These are phyloP conservation scores for Syncephalastrum monosporum DNA, from an alignment of 371 early-diverging fungal genomes.

Conservation along the genomic window DNA sequence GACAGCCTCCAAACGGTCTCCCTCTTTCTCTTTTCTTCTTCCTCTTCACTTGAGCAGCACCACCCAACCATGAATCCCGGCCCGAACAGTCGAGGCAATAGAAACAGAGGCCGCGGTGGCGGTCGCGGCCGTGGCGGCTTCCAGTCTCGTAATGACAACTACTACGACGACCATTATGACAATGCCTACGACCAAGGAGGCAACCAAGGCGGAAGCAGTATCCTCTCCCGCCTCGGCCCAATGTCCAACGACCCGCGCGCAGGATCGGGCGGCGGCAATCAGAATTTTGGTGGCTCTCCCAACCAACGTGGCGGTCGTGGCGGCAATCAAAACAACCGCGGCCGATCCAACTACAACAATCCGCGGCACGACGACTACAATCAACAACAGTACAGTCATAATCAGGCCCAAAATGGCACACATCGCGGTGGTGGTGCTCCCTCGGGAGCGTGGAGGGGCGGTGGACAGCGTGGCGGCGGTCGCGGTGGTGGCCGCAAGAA, in stretches of 20 bases:
- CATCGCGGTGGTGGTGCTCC: constrained; percentile 1
- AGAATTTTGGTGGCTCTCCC: constrained; percentile 1
- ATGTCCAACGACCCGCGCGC: neutral
- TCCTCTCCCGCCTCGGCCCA: constrained; percentile 37
- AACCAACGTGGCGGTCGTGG: constrained; percentile 7
- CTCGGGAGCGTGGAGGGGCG: neutral
- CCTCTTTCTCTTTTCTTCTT: too few relatives aligned
- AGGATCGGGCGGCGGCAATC: neutral
- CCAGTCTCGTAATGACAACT: constrained; percentile 9
- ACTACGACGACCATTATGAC: constrained; percentile 7
- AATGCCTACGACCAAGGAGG: constrained; percentile 6
- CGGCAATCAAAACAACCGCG: constrained; percentile 8
- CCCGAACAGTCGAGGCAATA: too few relatives aligned
- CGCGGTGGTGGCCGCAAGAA: constrained; percentile 20
- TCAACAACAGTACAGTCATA: constrained; percentile 6
- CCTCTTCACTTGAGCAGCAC: too few relatives aligned
- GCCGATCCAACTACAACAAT: constrained; percentile 2
- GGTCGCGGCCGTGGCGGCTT: constrained; percentile 19
- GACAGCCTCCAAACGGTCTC: too few relatives aligned
- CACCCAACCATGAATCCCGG: too few relatives aligned
- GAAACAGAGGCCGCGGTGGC: too few relatives aligned
- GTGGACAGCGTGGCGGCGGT: constrained; percentile 11
- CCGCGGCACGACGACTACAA: constrained; percentile 10
- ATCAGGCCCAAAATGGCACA: constrained; percentile 5
- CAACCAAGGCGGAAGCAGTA: constrained; percentile 14